phyloP scores from a whole-genome alignment of 805 yeast genomes.

The Teunomyces pallodes region DNA sequence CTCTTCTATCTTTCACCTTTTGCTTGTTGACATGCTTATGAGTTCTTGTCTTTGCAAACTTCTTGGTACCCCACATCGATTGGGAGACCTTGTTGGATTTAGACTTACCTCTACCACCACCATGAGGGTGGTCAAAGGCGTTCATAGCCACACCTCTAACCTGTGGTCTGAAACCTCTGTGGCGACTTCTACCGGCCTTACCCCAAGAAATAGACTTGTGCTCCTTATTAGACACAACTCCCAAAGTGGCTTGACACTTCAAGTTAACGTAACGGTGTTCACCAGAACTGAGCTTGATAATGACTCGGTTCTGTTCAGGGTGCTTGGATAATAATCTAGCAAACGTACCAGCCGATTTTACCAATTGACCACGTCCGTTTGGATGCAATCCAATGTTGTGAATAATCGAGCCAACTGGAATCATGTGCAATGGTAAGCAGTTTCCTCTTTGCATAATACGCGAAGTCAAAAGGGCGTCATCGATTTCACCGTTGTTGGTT shows the following conservation, averaged over 20 bases:
- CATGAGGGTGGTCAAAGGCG: conserved; percentile 96
- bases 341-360: conserved; percentile 92
- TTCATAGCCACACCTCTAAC: conserved; percentile 99
- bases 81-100: conserved; percentile 92
- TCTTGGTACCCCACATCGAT: conserved; percentile 97
- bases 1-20: conserved; percentile 90
- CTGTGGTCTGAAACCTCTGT: conserved; percentile 89
- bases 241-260: conserved; percentile 90
- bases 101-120: conserved; percentile 99
- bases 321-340: conserved; percentile 83
- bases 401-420: conserved; percentile 90
- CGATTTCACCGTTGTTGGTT: conserved; percentile 71
- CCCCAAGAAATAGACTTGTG: conserved; percentile 89
- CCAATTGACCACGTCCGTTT: conserved; percentile 78
- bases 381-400: conserved; percentile 79
- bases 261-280: conserved; percentile 88
- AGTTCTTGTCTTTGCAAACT: conserved; percentile 89
- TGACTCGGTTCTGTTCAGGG: conserved; percentile 66
- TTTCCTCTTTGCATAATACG: conserved; percentile 91
- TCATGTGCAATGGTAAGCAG: conserved; percentile 87
- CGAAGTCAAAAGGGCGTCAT: conserved; percentile 85
- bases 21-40: conserved; percentile 81
- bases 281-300: conserved; percentile 82
- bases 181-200: conserved; percentile 94
- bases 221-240: conserved; percentile 88